Base-by-base conservation (phyloP, 2,329 filamentous ascomycete genomes). In the Rhynchosporium graminicola region DNA sequence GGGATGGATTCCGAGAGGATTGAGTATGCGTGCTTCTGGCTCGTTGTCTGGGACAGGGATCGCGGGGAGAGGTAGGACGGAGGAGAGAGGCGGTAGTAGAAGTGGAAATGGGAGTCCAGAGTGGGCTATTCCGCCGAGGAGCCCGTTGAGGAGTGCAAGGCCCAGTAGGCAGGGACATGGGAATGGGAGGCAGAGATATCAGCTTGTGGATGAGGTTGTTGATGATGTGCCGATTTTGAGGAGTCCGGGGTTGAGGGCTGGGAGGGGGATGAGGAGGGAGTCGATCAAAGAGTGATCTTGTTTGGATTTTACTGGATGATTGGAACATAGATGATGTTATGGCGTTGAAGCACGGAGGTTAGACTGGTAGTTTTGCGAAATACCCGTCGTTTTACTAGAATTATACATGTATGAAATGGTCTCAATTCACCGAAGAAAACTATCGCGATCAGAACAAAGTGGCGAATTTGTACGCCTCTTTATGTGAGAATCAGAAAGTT, bases 211-310 rank as follows among this genome's bases (percentile, higher is more conserved):
- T 45, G 63, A 65, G 40, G 60, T 65, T 26, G 42, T 62, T 5
- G 55, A 65, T 6, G 57, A 62, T 60, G 60, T 65, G 31, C 60
- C 63, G 26, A 59, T 65, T 43, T 38, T 65, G 57, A 46, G 60
- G 26, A 62, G 51, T 56, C 60, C 63, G 2, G 60, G 52, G 0
- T 38, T 61, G 47, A 61, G 48, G 51, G 45, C 50, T 26, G 36
- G 48, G 29, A 50, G 51, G 26, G 28, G 4, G 33, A 51, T 46
- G 5, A 50, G 54, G 5, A 57, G 43, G 12, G 50, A 29, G 31
- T 29, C 56, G 20, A n/a, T 38, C 10, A 58, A 48, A n/a, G 31
- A 47, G 3, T 58, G 42, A 57, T 42, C 20, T 8, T 6, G 20
- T 43, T 9, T 4, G 4, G 9, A n/a, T 43, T 15, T 9, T 43